Conservation (phyloP, 306 rosid genomes). For the Vicia sativa region DNA sequence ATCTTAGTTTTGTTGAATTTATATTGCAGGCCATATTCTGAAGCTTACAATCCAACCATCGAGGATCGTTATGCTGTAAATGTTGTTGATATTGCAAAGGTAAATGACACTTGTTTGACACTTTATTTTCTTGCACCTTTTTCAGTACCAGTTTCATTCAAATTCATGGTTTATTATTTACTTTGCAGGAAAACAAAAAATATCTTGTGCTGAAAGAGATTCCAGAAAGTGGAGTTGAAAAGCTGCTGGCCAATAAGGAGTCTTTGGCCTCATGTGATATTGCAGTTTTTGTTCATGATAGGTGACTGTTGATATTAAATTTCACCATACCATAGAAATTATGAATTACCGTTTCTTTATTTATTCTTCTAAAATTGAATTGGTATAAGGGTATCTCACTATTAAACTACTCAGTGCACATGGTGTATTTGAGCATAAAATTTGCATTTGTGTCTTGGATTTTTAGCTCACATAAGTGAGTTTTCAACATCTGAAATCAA, state of each 20-base stretch:
- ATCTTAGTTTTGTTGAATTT: slow-evolving; percentile 34
- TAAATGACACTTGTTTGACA: slow-evolving; percentile 29
- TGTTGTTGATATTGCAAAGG: slow-evolving; percentile 50
- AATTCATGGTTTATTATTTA: slow-evolving; percentile 3
- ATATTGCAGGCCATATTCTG: slow-evolving; percentile 61
- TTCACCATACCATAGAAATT: neutral
- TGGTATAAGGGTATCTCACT: slow-evolving; percentile 18
- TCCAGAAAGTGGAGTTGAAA: slow-evolving; percentile 77
- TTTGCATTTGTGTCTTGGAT: slow-evolving; percentile 4
- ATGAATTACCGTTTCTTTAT: neutral
- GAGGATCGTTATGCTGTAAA: slow-evolving; percentile 84
- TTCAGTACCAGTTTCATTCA: neutral
- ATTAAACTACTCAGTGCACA: neutral
- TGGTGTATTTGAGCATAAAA: neutral
- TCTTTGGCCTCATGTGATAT: slow-evolving; percentile 92
- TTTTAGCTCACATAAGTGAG: slow-evolving; percentile 6
- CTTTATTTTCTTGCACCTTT: neutral
- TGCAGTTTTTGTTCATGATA: slow-evolving; percentile 89
- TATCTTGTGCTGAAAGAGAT: slow-evolving; percentile 82
- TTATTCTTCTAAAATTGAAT: slow-evolving; percentile 2
- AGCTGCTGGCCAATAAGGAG: slow-evolving; percentile 71
- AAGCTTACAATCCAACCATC: slow-evolving; percentile 62
- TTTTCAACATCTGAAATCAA: slow-evolving; percentile 20
- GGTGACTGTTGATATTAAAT: slow-evolving; percentile 49
- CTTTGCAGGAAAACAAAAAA: slow-evolving; percentile 68